Evolutionary conservation across 2,329 filamentous ascomycete species (phyloP), one percentile per base, ranked within the genome.

Genomic region (Alternaria brassicae): DNA sequence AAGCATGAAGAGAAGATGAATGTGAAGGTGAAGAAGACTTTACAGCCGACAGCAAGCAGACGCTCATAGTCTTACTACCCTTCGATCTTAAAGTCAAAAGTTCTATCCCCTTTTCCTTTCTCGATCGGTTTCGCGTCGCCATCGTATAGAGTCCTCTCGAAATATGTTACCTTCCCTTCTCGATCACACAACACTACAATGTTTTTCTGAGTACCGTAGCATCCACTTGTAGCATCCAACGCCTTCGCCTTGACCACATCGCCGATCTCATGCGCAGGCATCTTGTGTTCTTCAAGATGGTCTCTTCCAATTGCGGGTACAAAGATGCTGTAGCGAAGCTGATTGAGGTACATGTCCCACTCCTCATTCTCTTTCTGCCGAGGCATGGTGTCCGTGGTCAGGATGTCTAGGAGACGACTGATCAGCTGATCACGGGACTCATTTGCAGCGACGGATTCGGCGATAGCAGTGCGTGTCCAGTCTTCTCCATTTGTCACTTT

Each of bases 141-240:
- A 67, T 88, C 85, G 68, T 82, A 88, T 19, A 89, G 71, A 17
- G 86, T 88, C 56, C 87, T 79, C 73, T 90, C 88, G 32, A 88
- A 80, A 67, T 86, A 89, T n/a, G 81, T 84, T 34, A 88, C 81
- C 53, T 81, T 80, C 2, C 86, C 86, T n/a, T 82, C 69, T 28
- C 77, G 76, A 66, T 83, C 79, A 19, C 88, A 85, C 13, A 90
- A 73, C 2, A 89, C 78, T 7, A 89, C 77, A 1, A 85, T 87
- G 71, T 89, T 87, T 73, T 87, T 87, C 70, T 88, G 85, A 2
- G 88, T 90, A 0, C 87, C 88, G 70, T 90, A 90, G 7, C 83
- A 75, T 0, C 84, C 85, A 56, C 77, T 80, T 63, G 70, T 83
- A 77, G 65, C 76, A 63, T 69, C 71, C 49, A 60, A 59, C 5